Evolutionary conservation across 164 flowering plant genomes (phyloP).

Genomic region (Magnolia sinica): DNA sequence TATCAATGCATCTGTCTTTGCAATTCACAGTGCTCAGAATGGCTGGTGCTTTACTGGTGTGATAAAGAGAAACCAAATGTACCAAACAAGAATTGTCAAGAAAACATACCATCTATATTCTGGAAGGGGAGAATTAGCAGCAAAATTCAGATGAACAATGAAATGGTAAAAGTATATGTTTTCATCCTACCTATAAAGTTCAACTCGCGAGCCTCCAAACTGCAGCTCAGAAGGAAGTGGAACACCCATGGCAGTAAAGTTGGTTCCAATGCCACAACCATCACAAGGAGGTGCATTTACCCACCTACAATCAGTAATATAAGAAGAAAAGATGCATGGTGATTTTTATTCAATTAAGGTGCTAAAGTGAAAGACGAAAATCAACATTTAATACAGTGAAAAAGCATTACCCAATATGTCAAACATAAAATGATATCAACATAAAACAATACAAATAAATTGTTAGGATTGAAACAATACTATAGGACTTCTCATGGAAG

Average conservation of each 20-base stretch:
- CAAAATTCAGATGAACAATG: not conserved
- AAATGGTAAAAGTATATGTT: not conserved
- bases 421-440: too few relatives aligned
- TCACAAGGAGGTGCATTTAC: slow-evolving; percentile 87
- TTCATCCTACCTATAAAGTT: slow-evolving; percentile 69
- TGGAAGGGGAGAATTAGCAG: too few relatives aligned
- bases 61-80: too few relatives aligned
- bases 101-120: too few relatives aligned
- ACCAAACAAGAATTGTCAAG: too few relatives aligned
- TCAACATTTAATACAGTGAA: not conserved
- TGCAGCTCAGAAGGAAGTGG: slow-evolving; percentile 58
- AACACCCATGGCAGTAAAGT: slow-evolving; percentile 50
- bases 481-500: too few relatives aligned
- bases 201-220: slow-evolving; percentile 75
- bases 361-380: not conserved
- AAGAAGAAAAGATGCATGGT: not conserved
- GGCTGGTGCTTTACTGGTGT: too few relatives aligned
- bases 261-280: slow-evolving; percentile 60
- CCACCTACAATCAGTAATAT: slow-evolving; percentile 55
- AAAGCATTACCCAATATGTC: not conserved
- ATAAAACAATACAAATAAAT: too few relatives aligned
- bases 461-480: too few relatives aligned
- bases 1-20: too few relatives aligned
- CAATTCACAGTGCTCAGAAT: too few relatives aligned
- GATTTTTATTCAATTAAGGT: not conserved